Evolutionary conservation across 345 rosid genomes (phyloP).

Genomic region (Brassica napus): Da-Ae NC_063446.1:32232001-32232500

Average conservation of each 20-base stretch:
- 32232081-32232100: slow-evolving; percentile 70
- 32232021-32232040: slow-evolving; percentile 55
- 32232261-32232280: slow-evolving; percentile 50
- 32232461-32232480: slow-evolving; percentile 81
- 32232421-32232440: neutral
- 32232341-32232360: slow-evolving; percentile 87
- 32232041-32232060: slow-evolving; percentile 79
- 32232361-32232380: neutral
- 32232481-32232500: slow-evolving; percentile 77
- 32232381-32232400: neutral
- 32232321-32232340: slow-evolving; percentile 81
- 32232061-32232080: slow-evolving; percentile 60
- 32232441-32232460: slow-evolving; percentile 55
- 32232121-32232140: slow-evolving; percentile 67
- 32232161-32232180: slow-evolving; percentile 64
- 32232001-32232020: slow-evolving; percentile 39
- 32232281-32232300: slow-evolving; percentile 40
- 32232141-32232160: slow-evolving; percentile 73
- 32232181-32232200: slow-evolving; percentile 82
- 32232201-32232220: slow-evolving; percentile 62
- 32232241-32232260: slow-evolving; percentile 54
- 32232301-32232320: slow-evolving; percentile 52
- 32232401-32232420: neutral
- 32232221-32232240: slow-evolving; percentile 59
- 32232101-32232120: slow-evolving; percentile 63